These are phyloP conservation scores for Metarhizium anisopliae DNA, from an alignment of 2,329 filamentous ascomycete genomes.

Conservation along the genomic window DNA sequence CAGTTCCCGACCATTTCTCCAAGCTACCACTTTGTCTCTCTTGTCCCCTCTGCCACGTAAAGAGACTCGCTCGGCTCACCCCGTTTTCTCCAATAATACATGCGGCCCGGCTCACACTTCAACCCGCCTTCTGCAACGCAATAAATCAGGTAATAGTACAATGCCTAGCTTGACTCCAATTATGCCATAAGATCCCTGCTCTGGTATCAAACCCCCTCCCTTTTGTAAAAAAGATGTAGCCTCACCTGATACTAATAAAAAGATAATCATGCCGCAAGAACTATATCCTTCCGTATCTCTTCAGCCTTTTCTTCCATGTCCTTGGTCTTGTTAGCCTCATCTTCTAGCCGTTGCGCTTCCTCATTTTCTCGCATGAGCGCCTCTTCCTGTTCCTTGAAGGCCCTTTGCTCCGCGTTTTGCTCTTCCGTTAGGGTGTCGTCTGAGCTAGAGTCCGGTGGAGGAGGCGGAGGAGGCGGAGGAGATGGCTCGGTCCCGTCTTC, in stretches of 20 bases:
- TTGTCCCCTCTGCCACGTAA: neutral
- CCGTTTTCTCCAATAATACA: neutral
- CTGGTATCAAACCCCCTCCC: neutral
- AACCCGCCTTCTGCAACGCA: neutral
- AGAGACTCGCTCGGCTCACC: neutral
- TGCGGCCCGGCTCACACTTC: neutral
- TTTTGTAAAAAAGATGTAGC: neutral
- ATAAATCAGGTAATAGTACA: neutral
- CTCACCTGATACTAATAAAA: neutral
- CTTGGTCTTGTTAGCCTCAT: constrained; percentile 30
- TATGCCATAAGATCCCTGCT: neutral
- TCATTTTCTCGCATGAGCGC: constrained; percentile 44
- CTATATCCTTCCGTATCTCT: constrained; percentile 14
- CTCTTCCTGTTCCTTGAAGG: constrained; percentile 40
- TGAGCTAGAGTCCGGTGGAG: constrained; percentile 30
- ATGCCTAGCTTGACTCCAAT: neutral
- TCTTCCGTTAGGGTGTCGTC: constrained; percentile 26
- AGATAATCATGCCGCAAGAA: constrained; percentile 9
- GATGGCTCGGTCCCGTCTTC: constrained; percentile 28
- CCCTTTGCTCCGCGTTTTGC: constrained; percentile 32
- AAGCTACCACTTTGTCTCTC: neutral
- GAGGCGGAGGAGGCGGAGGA: constrained; percentile 40
- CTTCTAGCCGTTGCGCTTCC: constrained; percentile 43
- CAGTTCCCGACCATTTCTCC: neutral
- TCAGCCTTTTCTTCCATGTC: constrained; percentile 15